Evolutionary conservation across 2,329 filamentous ascomycete species (phyloP).

Genomic region (Penicillium sp.): DNA sequence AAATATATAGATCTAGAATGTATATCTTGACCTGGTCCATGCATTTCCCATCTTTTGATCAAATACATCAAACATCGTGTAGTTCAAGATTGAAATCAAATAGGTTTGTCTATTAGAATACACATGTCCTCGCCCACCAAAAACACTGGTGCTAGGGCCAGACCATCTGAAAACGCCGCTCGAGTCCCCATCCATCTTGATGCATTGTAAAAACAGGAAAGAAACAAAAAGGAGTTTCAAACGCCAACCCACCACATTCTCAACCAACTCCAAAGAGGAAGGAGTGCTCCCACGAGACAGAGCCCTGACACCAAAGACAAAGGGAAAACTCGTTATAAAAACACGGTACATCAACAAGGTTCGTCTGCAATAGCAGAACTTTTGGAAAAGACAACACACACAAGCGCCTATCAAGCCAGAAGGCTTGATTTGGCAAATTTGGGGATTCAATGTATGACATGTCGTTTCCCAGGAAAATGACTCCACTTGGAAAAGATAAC

Average conservation of each 20-base stretch:
- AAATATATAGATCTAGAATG: neutral
- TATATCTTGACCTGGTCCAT: neutral
- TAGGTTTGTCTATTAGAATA: constrained; percentile 20
- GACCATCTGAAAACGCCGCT: constrained; percentile 22
- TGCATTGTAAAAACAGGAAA: constrained; percentile 14
- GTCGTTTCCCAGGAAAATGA: constrained; percentile 14
- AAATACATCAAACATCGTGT: neutral
- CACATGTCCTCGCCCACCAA: constrained; percentile 8
- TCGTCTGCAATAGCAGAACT: neutral
- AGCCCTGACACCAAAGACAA: neutral
- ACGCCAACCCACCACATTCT: neutral
- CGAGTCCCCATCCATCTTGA: constrained; percentile 18
- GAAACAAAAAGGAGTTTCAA: constrained; percentile 1
- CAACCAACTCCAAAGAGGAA: neutral
- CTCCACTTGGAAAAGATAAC: constrained; percentile 6
- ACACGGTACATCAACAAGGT: neutral
- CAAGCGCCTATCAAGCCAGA: neutral
- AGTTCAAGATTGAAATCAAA: neutral
- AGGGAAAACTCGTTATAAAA: neutral
- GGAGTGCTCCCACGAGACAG: neutral
- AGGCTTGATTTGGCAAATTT: neutral
- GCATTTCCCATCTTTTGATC: neutral
- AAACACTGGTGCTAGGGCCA: constrained; percentile 11
- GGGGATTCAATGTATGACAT: neutral
- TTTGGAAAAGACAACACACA: neutral